Evolutionary conservation across 2,329 filamentous ascomycete species (phyloP), one percentile per base, ranked within the genome.

Genomic region (Pseudogymnoascus sp.): DNA sequence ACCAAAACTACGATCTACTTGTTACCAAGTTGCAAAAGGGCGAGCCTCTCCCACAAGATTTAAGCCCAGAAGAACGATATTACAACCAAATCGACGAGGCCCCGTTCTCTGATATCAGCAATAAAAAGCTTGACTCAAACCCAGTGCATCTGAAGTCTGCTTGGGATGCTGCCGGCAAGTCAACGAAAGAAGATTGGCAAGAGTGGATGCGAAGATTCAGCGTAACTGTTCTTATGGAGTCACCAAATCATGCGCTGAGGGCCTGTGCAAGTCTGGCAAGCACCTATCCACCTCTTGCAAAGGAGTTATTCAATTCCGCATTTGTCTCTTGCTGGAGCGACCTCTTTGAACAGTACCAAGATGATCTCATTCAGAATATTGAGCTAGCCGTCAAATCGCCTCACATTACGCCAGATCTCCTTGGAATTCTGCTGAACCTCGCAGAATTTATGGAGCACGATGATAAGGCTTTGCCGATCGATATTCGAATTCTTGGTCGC

Each of bases 361-460:
- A 99, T 72, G 95, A 99, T 74, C 83, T 99, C 42, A 96, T 99
- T 61, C 87, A 89, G 62, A 96, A 96, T 23, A 96, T 99, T 62
- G 95, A 99, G 75, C 91, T 90, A 66, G 95, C 96, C 0, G 89
- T 99, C 69, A 95, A 92, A 63, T 97, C 93, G 3, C 89, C 93
- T 62, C 93, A 97, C 69, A 96, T 99, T 11, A 93, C 95, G 0
- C 95, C 96, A 0, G 96, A 99, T 75, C 88, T 99, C 68, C 80
- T 99, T 7, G 93, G 96, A 66, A 88, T 97, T 60, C 81, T 99
- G 29, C 85, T 99, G 60, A 99, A 99, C 72, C 82, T 99, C 61
- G 95, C 95, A 21, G 95, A 99, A 74, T 99, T 99, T 75, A 99
- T 99, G 95, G 95, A 99, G 74, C 95, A 99, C 72, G 96, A 99